These are phyloP conservation scores for Galerina sulciceps DNA, from an alignment of 768 basidiomycete genomes.

Conservation along the genomic window DNA sequence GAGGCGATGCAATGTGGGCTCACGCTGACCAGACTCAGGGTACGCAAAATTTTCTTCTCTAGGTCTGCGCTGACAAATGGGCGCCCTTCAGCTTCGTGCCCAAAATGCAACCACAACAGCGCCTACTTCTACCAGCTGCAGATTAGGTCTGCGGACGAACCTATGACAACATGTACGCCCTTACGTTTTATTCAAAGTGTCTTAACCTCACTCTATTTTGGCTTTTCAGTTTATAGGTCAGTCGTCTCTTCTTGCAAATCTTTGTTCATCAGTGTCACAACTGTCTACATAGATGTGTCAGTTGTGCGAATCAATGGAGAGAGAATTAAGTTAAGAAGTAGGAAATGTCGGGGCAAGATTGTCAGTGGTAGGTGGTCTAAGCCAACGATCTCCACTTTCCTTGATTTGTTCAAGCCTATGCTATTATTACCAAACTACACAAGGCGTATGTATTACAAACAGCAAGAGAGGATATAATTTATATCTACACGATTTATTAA, in stretches of 20 bases:
- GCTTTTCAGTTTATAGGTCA: constrained; percentile 62
- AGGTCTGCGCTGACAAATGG: not conserved
- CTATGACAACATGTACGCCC: constrained; percentile 75
- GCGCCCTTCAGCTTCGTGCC: constrained; percentile 49
- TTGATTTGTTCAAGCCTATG: no score
- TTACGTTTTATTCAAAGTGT: not conserved
- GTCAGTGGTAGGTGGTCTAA: no score
- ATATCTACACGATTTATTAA: no score
- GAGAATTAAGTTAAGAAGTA: constrained; percentile 57
- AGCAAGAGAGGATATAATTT: no score
- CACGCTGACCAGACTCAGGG: constrained; percentile 89
- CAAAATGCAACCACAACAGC: constrained; percentile 81
- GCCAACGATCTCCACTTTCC: no score
- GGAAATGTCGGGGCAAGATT: no score
- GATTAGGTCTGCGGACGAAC: constrained; percentile 92
- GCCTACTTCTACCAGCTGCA: constrained; percentile 98
- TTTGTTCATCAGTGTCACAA: not conserved
- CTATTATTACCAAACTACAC: no score
- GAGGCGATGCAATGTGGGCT: constrained; percentile 92
- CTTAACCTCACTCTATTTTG: not conserved
- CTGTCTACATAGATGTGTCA: constrained; percentile 50
- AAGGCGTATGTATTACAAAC: no score
- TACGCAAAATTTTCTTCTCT: constrained; percentile 26
- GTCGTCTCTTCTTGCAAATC: constrained; percentile 15
- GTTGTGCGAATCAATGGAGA: constrained; percentile 71